Evolutionary conservation across 2,329 filamentous ascomycete genomes (phyloP), one percentile per base, ranked within the genome.

Genomic region (Neospermospora avenae): DNA sequence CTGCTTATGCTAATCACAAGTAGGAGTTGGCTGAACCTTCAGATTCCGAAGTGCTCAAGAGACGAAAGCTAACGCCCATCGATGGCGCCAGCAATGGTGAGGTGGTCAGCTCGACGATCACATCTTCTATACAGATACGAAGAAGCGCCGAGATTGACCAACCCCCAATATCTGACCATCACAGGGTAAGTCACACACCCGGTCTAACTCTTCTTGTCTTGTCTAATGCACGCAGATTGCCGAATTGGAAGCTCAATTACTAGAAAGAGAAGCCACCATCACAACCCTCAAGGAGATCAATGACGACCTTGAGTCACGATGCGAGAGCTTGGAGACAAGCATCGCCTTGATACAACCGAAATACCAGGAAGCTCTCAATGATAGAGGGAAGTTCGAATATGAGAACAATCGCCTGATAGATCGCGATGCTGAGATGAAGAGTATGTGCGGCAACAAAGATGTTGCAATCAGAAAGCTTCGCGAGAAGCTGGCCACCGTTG

Each of bases 301-400:
- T 34, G 68, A 75, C 35, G 72, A 70, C 1, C 74, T 83, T 0
- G 77, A 83, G 57, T 69, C 68, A 20, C 77, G 81, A 52, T 68
- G 80, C 16, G 76, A 78, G 31, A 79, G 79, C 18, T 76, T 80
- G 55, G 73, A 78, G 52, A 73, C 72, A 22, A 80, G 80, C 1
- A 69, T 79, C 2, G 73, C 74, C 22, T 71, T 72, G 5, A 77
- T 84, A 3, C 78, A 83, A 53, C 70, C 73, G 7, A 77, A 76
- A 45, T 80, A 79, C 59, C 77, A 80, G 64, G 74, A 74, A 14
- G 81, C 83, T 2, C 70, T 84, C 4, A 72, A 78, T 59, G 83
- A 86, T 22, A 79, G 81, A 35, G 75, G 80, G 42, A 77, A 84
- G 65, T 74, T 71, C 20, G 75, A 84, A 34, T 77, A 77, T 53